Percentiles rank a stretch among this genome's conserved stretches.
Evolutionary conservation across 768 basidiomycete species (phyloP).

Genomic region (Pleurotus sapidus): DNA sequence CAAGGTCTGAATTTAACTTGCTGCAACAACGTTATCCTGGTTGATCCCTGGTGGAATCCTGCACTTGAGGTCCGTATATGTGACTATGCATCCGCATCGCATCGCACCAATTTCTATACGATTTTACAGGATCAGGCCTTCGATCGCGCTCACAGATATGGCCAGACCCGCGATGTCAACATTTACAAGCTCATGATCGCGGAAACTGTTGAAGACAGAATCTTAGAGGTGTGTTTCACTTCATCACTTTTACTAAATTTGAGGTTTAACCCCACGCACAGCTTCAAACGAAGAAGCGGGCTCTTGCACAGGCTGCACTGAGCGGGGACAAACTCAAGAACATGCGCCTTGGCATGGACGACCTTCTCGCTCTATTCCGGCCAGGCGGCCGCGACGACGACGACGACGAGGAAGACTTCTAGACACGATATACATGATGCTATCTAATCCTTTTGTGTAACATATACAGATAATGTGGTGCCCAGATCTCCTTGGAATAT

Average conservation of each 20-base stretch:
- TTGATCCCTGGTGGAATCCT: constrained; percentile 96
- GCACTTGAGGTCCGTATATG: constrained; percentile 65
- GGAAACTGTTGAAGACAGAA: constrained; percentile 85
- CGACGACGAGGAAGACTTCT: constrained; percentile 45
- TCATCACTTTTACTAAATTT: not conserved
- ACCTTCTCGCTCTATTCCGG: constrained; percentile 79
- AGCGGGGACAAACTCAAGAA: constrained; percentile 88
- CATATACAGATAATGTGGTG: too few species aligned
- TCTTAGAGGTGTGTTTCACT: constrained; percentile 51
- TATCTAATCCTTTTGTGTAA: not conserved
- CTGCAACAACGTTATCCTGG: constrained; percentile 92
- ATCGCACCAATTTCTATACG: not conserved
- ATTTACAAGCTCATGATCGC: constrained; percentile 90
- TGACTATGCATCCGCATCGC: constrained; percentile 13
- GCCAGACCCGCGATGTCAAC: constrained; percentile 82
- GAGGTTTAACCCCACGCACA: constrained; percentile 20
- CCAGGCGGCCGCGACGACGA: constrained; percentile 57
- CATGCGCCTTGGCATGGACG: constrained; percentile 79
- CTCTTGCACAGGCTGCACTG: constrained; percentile 77
- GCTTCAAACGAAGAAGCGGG: constrained; percentile 93
- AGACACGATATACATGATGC: not conserved
- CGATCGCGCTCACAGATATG: constrained; percentile 86
- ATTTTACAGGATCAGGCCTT: constrained; percentile 80
- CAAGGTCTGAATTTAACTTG: constrained; percentile 85
- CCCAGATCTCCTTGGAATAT: too few species aligned